Base-by-base conservation (phyloP, 73 alveolate species). In the Paraurostyla sp. region DNA sequence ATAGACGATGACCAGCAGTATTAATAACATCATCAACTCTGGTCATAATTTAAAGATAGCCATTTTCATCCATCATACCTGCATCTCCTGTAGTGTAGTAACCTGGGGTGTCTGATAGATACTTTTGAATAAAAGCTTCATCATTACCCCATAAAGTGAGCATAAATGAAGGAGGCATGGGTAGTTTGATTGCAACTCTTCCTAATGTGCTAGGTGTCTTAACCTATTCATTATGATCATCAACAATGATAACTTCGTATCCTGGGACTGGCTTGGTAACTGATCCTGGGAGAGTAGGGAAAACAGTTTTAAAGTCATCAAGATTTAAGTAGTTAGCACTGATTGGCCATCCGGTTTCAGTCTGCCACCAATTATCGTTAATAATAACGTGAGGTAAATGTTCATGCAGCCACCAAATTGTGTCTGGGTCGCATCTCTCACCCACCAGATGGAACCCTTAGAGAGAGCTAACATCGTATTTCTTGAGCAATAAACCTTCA, bases 331-430 rank as follows among this genome's bases (percentile, higher is more conserved):
- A 89, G 59, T 92, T 92, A 0, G 90, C 20, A 40, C 88, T 52
- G 35, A 92, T 89, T 0, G 97, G 99, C 99, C 98, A 97, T 27
- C 99, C 99, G 16, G 99, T 97, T 92, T 99, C 99, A 1, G 99
- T 99, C 76, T 99, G 98, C 99, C 99, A 99, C 99, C 99, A 99
- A 69, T 97, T 97, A 89, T 98, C 99, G 87, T 97, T 98, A 69
- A 98, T 93, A 65, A 91, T 87, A 57, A 92, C 97, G 56, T 93
- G 88, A 32, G 92, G 93, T 45, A 95, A 80, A 80, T 93, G 93
- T 54, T 88, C 76, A 68, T 87, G 81, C 11, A 96, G 76, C 99
- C 99, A 97, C 42, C 93, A 86, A 63, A 93, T 92, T n/a, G 99
- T 98, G 83, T 97, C 99, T 16, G 99, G 97, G 87, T 98, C 99